phyloP scores from a whole-genome alignment of 441 rosid species.

The Pelargonium australe region DNA sequence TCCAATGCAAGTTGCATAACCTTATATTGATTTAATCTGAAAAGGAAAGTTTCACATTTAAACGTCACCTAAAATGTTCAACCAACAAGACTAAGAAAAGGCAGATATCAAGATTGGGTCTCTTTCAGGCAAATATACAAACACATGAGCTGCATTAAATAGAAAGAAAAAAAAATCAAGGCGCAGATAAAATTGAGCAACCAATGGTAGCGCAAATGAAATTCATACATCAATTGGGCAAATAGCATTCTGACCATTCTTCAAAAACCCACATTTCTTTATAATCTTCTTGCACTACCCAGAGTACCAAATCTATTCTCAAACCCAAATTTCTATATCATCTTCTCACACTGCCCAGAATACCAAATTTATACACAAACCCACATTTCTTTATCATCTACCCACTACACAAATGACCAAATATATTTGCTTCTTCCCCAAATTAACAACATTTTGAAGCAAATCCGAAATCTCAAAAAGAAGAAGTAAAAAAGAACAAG shows the following conservation, averaged over 20 bases:
- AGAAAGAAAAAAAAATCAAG: neutral
- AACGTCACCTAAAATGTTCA: neutral
- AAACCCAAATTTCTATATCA: neutral
- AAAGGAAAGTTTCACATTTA: neutral
- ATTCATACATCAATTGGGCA: neutral
- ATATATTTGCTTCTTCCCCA: neutral
- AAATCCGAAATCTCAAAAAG: neutral
- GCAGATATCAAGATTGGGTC: neutral
- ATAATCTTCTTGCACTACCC: neutral
- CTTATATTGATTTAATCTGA: neutral
- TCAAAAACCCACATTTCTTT: neutral
- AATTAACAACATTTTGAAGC: neutral
- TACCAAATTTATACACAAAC: neutral
- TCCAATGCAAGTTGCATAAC: neutral
- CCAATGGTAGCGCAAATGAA: neutral
- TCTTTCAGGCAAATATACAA: slow-evolving; percentile 2
- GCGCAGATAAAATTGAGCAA: neutral
- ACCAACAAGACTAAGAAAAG: neutral
- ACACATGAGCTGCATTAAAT: neutral
- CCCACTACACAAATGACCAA: neutral
- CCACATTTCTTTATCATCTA: neutral
- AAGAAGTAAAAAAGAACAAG: neutral
- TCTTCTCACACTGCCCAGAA: neutral
- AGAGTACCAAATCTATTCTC: neutral
- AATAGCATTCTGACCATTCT: neutral